Evolutionary conservation across 805 yeast species (phyloP).

Genomic region (Saccharomycopsis sp.): DNA sequence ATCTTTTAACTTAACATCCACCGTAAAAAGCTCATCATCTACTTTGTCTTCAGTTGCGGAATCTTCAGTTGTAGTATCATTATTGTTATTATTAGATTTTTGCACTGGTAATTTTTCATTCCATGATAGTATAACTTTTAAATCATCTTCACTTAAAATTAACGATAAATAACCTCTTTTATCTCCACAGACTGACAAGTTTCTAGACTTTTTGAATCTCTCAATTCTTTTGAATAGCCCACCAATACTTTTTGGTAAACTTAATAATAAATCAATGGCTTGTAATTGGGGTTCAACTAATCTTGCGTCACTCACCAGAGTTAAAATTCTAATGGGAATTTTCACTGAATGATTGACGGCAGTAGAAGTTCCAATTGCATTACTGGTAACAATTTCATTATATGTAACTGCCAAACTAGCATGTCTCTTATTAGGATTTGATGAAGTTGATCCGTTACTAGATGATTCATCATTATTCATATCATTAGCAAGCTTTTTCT

Average conservation of each 20-base stretch:
- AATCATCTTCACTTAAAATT: conserved; percentile 41
- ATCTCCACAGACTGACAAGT: conserved; percentile 39
- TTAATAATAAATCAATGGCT: conserved; percentile 44
- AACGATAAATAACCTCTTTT: conserved; percentile 40
- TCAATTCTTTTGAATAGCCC: conserved; percentile 53
- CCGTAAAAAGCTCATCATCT: conserved; percentile 28
- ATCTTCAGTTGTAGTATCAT: conserved; percentile 6
- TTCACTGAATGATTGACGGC: conserved; percentile 54
- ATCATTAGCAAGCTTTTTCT: conserved; percentile 26
- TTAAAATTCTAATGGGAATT: conserved; percentile 58
- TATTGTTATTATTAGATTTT: conserved; percentile 16
- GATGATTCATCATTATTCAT: conserved; percentile 16
- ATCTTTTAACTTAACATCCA: conserved; percentile 46
- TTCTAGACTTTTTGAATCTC: conserved; percentile 40
- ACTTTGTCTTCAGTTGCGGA: not conserved
- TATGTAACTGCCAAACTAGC: conserved; percentile 49
- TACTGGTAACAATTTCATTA: conserved; percentile 29
- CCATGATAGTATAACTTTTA: conserved; percentile 47
- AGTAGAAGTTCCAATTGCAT: conserved; percentile 22
- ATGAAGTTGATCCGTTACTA: conserved; percentile 13
- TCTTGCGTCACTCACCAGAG: conserved; percentile 40
- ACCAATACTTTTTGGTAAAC: conserved; percentile 35
- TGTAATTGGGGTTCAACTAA: conserved; percentile 55
- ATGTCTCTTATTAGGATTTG: conserved; percentile 26
- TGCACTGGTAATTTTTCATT: conserved; percentile 40